Conservation (phyloP, 352 stramenopile species). For the Phytopythium mirpurense region DNA sequence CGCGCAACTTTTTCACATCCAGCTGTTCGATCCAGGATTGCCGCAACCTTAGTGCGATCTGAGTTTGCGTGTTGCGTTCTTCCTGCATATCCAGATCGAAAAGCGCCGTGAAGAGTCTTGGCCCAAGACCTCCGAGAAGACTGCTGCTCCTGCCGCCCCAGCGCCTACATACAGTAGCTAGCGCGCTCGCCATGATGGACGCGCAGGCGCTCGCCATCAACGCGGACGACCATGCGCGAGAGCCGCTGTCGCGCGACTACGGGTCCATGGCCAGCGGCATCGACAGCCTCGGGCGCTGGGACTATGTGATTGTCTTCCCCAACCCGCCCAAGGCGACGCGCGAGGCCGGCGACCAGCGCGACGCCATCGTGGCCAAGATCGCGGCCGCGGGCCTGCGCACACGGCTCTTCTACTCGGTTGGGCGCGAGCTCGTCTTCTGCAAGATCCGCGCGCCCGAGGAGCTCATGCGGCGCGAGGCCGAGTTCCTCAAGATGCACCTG, state of each 20-base stretch:
- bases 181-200: slow-evolving; percentile 1
- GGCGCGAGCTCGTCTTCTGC: slow-evolving; percentile 69
- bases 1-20: neutral
- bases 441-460: slow-evolving; percentile 77
- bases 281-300: slow-evolving; percentile 45
- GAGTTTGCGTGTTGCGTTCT: neutral
- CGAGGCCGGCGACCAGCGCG: slow-evolving; percentile 55
- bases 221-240: slow-evolving; percentile 4
- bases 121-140: neutral
- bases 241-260: slow-evolving; percentile 34
- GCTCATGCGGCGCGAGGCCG: slow-evolving; percentile 61
- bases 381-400: slow-evolving; percentile 55
- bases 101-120: neutral
- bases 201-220: slow-evolving; percentile 4
- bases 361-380: slow-evolving; percentile 75
- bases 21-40: neutral
- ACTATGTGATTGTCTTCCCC: slow-evolving; percentile 84
- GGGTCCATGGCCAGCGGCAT: slow-evolving; percentile 27
- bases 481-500: slow-evolving; percentile 71
- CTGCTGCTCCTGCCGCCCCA: too few relatives aligned
- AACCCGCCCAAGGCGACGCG: slow-evolving; percentile 61
- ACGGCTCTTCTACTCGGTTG: slow-evolving; percentile 70
- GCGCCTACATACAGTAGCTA: too few relatives aligned
- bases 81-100: too few relatives aligned
- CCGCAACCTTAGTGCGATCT: neutral